Base-by-base conservation (phyloP, 1,139 yeast species). In the Scheffersomyces insectosa region DNA sequence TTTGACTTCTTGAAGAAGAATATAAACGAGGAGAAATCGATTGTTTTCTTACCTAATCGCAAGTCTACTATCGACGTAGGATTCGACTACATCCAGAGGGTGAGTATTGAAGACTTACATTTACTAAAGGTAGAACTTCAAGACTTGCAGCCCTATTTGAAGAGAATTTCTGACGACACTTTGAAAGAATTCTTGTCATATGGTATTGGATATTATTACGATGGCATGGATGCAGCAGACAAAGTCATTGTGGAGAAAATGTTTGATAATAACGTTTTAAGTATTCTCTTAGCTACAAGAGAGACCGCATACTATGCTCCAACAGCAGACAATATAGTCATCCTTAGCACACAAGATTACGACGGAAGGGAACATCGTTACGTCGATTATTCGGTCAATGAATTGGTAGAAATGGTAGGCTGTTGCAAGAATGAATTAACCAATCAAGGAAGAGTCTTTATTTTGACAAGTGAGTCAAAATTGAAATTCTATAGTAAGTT, bases 361-460 rank as follows among this genome's bases (percentile, higher is more conserved):
- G 95, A 89, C 42, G 93, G 88, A 1, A 77, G 73, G 39, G 96
- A 87, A 50, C 87, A 83, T 53, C 68, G 91, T 27, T 79, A 77
- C 50, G 65, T 83, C 39, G 89, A 85, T 57, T 90, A 89, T 57
- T 70, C 88, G 0, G 71, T 88, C 29, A 77, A 75, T 51, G 84
- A 82, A 13, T 40, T 90, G 1, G 61, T 84, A 40, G 95, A 87
- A 51, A 87, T 89, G 91, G 66, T 85, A 40, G 96, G 96, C 0
- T 66, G 76, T 45, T 77, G 86, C 8, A 57, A 64, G 37, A 62
- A 66, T 12, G 60, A 52, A 1, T 51, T 54, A 8, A 39, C 43
- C 15, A 42, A 43, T 5, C 62, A 55, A 13, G 60, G 59, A 2
- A 71, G 65, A 33, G 87, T 77, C 0, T 53, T 80, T 28, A 65